Evolutionary conservation across 1,284 basidiomycete genomes (phyloP).

Genomic region (Melampsora americana): DNA sequence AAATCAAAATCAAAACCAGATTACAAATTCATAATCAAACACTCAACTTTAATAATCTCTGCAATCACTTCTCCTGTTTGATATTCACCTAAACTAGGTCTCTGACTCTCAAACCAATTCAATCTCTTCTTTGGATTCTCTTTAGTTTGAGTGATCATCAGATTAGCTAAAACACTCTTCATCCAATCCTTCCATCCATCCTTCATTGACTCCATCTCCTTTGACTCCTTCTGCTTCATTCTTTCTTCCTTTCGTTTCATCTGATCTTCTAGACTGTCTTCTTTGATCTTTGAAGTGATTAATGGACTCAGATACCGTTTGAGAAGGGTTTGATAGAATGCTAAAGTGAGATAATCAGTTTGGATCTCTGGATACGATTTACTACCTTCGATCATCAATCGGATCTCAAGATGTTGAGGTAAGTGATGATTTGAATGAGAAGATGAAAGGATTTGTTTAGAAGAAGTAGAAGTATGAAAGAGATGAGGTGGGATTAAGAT

Average conservation of each 20-base stretch:
- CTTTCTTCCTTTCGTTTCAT: neutral
- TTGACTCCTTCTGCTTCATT: neutral
- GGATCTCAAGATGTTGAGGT: constrained; percentile 8
- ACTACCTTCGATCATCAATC: constrained; percentile 30
- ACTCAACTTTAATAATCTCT: constrained; percentile 30
- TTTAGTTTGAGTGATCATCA: neutral
- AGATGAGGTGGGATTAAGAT: constrained; percentile 10
- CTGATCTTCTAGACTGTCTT: neutral
- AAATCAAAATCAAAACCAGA: neutral
- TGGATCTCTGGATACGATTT: too few relatives aligned
- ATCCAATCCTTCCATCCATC: constrained; percentile 17
- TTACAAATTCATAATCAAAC: too few relatives aligned
- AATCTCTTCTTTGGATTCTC: neutral
- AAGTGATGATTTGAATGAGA: neutral
- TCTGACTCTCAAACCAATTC: constrained; percentile 10
- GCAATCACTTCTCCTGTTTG: constrained; percentile 27
- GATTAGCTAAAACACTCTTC: constrained; percentile 17
- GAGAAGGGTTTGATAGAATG: too few relatives aligned
- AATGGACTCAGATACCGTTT: constrained; percentile 21
- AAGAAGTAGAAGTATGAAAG: constrained; percentile 12
- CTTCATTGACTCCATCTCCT: neutral
- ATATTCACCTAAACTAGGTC: neutral
- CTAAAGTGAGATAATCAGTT: too few relatives aligned
- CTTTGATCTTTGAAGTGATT: constrained; percentile 21
- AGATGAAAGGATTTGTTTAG: constrained; percentile 6